Percentiles rank a stretch among this genome's conserved stretches.
Conservation (phyloP, 116 monocot genomes). For the Dioscorea cayenensis region DNA sequence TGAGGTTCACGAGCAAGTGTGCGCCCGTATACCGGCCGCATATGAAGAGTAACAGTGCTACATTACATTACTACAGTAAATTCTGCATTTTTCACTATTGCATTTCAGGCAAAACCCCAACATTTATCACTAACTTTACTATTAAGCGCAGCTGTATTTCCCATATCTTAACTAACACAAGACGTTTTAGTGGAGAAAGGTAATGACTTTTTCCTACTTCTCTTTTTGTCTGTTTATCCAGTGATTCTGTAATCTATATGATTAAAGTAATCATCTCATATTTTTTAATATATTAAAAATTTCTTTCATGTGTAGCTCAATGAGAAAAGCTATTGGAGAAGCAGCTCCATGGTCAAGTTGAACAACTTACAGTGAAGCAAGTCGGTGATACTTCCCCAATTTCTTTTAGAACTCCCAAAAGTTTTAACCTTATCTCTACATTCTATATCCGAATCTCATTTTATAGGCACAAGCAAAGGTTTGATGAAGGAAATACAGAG, state of each 20-base stretch:
- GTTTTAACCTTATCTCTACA: neutral
- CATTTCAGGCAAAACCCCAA: no score
- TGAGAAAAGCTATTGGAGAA: constrained; percentile 80
- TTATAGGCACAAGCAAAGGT: constrained; percentile 65
- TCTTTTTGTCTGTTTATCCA: no score
- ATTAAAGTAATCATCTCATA: neutral
- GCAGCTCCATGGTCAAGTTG: constrained; percentile 74
- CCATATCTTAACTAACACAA: no score
- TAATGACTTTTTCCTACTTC: no score
- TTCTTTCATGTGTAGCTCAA: constrained; percentile 48
- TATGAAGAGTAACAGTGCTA: no score
- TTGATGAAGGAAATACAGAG: constrained; percentile 37
- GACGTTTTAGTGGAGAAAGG: no score
- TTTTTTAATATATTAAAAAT: neutral
- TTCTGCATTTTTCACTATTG: no score
- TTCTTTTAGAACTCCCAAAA: neutral
- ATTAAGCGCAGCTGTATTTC: no score
- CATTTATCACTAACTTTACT: no score
- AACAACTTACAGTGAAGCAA: constrained; percentile 78
- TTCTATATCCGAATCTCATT: neutral
- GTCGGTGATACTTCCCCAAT: constrained; percentile 17
- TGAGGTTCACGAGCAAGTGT: no score
- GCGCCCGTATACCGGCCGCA: no score
- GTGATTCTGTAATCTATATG: neutral
- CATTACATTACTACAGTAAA: no score